These are phyloP conservation scores for Macrocystidia cucumis DNA, from an alignment of 1,284 basidiomycete species.

Conservation along the genomic window DNA sequence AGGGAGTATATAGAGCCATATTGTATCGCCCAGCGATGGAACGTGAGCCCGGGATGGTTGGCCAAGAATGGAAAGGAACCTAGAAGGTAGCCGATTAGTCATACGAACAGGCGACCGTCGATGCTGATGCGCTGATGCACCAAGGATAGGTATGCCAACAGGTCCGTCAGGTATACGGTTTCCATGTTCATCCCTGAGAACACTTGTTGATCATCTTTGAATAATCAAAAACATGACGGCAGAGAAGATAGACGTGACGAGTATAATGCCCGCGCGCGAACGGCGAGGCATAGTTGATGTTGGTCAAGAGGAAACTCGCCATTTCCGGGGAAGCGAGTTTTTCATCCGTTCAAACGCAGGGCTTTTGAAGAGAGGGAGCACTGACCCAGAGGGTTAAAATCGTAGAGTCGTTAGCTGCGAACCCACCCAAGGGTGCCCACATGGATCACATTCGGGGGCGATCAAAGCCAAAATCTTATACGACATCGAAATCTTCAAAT, in stretches of 20 bases:
- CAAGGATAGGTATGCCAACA: conserved; percentile 18
- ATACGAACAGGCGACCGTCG: conserved; percentile 5
- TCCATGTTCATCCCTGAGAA: conserved; percentile 15
- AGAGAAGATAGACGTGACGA: conserved; percentile 15
- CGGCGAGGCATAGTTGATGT: too few relatives aligned
- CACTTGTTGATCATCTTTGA: conserved; percentile 8
- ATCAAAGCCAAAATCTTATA: too few relatives aligned
- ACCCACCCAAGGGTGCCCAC: too few relatives aligned
- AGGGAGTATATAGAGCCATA: conserved; percentile 29
- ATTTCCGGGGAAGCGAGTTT: too few relatives aligned
- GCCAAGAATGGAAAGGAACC: conserved; percentile 29
- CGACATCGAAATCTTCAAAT: too few relatives aligned
- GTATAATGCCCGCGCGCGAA: conserved; percentile 12
- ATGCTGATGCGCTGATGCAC: conserved; percentile 8
- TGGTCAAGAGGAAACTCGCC: too few relatives aligned
- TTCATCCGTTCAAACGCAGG: too few relatives aligned
- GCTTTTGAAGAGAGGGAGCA: too few relatives aligned
- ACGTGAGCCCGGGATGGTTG: conserved; percentile 26
- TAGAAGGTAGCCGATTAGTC: conserved; percentile 5
- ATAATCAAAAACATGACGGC: conserved; percentile 14
- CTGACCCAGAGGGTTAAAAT: too few relatives aligned
- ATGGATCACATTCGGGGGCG: too few relatives aligned
- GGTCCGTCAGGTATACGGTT: conserved; percentile 21
- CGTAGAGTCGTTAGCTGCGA: too few relatives aligned
- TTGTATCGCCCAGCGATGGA: conserved; percentile 27